Percentiles rank a stretch among this genome's conserved stretches.
Evolutionary conservation across 306 rosid genomes (phyloP).

Genomic region (Medicago ruthenica): DNA sequence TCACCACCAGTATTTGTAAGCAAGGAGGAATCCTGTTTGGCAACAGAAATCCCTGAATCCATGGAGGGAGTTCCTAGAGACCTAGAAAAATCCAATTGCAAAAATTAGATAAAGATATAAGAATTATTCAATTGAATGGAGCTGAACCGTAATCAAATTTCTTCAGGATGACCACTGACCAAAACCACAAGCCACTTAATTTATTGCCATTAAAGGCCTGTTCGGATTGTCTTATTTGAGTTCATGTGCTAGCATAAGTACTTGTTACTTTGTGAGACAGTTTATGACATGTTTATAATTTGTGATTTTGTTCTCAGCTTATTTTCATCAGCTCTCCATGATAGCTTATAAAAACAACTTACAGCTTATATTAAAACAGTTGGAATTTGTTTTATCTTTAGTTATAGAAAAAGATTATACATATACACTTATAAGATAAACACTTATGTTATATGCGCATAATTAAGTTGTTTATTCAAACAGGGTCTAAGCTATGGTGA

Average conservation of each 20-base stretch:
- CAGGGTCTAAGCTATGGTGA: constrained; percentile 4
- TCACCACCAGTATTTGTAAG: constrained; percentile 45
- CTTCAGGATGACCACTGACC: background rate
- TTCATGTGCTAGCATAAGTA: background rate
- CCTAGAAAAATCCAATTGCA: constrained; percentile 54
- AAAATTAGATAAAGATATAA: constrained; percentile 40
- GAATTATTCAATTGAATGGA: constrained; percentile 20
- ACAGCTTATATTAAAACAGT: background rate
- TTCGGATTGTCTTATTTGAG: background rate
- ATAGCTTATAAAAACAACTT: background rate
- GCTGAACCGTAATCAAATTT: constrained; percentile 15
- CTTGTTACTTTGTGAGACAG: background rate
- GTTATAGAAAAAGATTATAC: background rate
- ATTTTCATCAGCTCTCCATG: background rate
- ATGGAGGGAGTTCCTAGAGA: constrained; percentile 55
- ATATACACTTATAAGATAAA: background rate
- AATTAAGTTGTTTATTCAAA: background rate
- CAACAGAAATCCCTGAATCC: constrained; percentile 55
- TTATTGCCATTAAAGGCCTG: background rate
- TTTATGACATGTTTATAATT: background rate
- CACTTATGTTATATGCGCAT: background rate
- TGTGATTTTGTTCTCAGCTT: background rate
- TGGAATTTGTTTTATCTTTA: background rate
- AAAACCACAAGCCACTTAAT: background rate
- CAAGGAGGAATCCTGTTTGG: constrained; percentile 50